phyloP scores from a whole-genome alignment of 257 asterid species.

The Solanum medicagineum region DNA sequence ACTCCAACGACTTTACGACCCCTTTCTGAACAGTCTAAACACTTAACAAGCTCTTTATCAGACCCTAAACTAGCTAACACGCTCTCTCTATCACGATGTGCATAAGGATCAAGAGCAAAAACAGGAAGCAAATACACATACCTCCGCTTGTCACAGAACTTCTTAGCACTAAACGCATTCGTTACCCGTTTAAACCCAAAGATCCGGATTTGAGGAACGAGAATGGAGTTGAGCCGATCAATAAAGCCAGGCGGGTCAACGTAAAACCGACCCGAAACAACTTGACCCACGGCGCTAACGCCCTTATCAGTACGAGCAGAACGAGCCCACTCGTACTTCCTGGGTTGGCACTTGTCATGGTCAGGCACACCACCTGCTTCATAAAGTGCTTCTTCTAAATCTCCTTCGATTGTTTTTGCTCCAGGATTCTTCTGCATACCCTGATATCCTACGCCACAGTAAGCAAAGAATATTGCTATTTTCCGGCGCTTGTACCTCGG shows the following conservation, averaged over 20 bases:
- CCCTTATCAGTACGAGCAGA: slow-evolving; percentile 95
- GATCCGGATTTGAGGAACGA: slow-evolving; percentile 61
- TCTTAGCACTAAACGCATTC: slow-evolving; percentile 72
- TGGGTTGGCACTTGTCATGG: slow-evolving; percentile 51
- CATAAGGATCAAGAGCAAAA: slow-evolving; percentile 67
- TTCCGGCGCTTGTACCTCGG: slow-evolving; percentile 84
- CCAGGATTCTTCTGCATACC: slow-evolving; percentile 99
- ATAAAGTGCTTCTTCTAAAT: slow-evolving; percentile 82
- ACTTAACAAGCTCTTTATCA: slow-evolving; percentile 60
- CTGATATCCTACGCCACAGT: slow-evolving; percentile 92
- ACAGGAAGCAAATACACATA: slow-evolving; percentile 83
- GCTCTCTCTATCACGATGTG: slow-evolving; percentile 87
- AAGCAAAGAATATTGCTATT: slow-evolving; percentile 80
- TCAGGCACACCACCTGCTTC: slow-evolving; percentile 79
- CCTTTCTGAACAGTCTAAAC: slow-evolving; percentile 80
- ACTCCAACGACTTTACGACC: slow-evolving; percentile 74
- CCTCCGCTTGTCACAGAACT: slow-evolving; percentile 87
- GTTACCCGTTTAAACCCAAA: slow-evolving; percentile 75
- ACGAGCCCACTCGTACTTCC: slow-evolving; percentile 72
- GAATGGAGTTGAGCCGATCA: slow-evolving; percentile 51
- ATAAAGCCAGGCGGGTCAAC: slow-evolving; percentile 85
- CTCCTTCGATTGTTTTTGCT: slow-evolving; percentile 96
- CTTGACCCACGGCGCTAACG: slow-evolving; percentile 98
- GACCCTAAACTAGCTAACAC: slow-evolving; percentile 80
- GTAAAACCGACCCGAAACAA: slow-evolving; percentile 78